Conservation (phyloP, 345 rosid species). For the Cochlearia excelsa region DNA sequence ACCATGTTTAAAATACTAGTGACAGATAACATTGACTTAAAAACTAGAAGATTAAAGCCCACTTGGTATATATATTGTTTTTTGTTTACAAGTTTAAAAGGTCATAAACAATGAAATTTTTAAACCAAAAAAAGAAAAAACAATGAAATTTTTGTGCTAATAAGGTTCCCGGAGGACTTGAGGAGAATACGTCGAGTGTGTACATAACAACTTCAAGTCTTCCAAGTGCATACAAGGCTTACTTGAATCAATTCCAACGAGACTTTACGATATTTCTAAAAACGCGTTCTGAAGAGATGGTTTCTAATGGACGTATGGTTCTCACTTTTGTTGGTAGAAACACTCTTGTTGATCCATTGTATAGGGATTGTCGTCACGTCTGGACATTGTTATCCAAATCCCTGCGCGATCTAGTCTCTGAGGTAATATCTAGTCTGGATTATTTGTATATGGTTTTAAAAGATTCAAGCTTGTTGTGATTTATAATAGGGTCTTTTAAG, state of each 20-base stretch:
- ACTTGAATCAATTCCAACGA: constrained; percentile 39
- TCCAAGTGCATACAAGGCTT: constrained; percentile 34
- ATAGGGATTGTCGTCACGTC: constrained; percentile 33
- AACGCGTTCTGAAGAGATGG: constrained; percentile 41
- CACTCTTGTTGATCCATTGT: constrained; percentile 19
- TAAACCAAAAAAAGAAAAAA: too few relatives aligned
- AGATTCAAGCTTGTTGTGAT: not conserved
- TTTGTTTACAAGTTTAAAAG: too few relatives aligned
- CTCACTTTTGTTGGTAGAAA: constrained; percentile 39
- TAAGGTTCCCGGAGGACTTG: constrained; percentile 34
- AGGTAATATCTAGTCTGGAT: constrained; percentile 24
- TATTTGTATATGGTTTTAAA: too few relatives aligned
- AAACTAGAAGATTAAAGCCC: too few relatives aligned
- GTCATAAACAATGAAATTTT: too few relatives aligned
- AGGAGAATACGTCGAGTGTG: constrained; percentile 25
- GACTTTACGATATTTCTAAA: constrained; percentile 47
- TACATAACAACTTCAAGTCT: constrained; percentile 40
- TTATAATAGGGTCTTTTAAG: constrained; percentile 36
- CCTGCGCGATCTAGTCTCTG: constrained; percentile 31
- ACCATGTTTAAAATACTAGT: too few relatives aligned
- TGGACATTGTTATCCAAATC: constrained; percentile 32
- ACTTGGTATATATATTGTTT: too few relatives aligned
- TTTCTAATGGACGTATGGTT: constrained; percentile 44
- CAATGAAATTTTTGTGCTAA: too few relatives aligned
- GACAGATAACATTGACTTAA: too few relatives aligned